Evolutionary conservation across 495 filamentous ascomycete species (phyloP).

Genomic region (Penicillium nucicola): DNA sequence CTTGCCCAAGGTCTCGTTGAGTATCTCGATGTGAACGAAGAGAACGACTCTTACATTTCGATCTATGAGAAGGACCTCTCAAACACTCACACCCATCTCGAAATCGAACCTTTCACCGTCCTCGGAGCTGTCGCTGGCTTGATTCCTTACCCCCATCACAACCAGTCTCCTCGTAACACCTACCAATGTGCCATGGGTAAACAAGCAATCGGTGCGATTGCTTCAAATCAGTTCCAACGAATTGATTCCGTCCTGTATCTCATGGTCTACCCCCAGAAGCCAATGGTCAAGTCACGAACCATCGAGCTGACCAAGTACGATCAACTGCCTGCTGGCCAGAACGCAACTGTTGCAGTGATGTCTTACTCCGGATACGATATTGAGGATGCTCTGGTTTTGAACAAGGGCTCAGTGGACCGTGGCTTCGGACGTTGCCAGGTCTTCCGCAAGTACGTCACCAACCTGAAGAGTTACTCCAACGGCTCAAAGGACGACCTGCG

Average conservation of each 20-base stretch:
- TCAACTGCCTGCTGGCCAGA: slow-evolving; percentile 94
- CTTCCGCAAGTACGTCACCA: slow-evolving; percentile 79
- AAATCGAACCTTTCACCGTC: slow-evolving; percentile 97
- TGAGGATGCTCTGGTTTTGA: slow-evolving; percentile 94
- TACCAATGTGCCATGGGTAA: slow-evolving; percentile 99
- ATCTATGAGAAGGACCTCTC: slow-evolving; percentile 81
- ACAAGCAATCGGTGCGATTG: slow-evolving; percentile 97
- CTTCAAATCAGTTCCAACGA: slow-evolving; percentile 92
- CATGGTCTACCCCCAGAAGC: slow-evolving; percentile 96
- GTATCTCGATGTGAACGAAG: slow-evolving; percentile 97
- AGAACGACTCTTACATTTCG: slow-evolving; percentile 92
- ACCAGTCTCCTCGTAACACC: slow-evolving; percentile 97
- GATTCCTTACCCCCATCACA: slow-evolving; percentile 98
- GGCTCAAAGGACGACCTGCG: slow-evolving; percentile 71
- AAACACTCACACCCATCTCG: slow-evolving; percentile 81
- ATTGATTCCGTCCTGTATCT: slow-evolving; percentile 95
- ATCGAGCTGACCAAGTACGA: slow-evolving; percentile 98
- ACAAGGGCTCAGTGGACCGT: slow-evolving; percentile 90
- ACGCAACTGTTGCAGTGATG: slow-evolving; percentile 97
- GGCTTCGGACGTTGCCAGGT: slow-evolving; percentile 97
- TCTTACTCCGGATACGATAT: slow-evolving; percentile 99
- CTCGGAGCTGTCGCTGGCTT: slow-evolving; percentile 96
- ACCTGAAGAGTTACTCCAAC: slow-evolving; percentile 77
- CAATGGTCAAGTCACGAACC: slow-evolving; percentile 93
- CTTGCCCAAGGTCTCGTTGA: slow-evolving; percentile 84